Conservation (phyloP, 116 monocot species). For the Papilionanthe hybrid region DNA sequence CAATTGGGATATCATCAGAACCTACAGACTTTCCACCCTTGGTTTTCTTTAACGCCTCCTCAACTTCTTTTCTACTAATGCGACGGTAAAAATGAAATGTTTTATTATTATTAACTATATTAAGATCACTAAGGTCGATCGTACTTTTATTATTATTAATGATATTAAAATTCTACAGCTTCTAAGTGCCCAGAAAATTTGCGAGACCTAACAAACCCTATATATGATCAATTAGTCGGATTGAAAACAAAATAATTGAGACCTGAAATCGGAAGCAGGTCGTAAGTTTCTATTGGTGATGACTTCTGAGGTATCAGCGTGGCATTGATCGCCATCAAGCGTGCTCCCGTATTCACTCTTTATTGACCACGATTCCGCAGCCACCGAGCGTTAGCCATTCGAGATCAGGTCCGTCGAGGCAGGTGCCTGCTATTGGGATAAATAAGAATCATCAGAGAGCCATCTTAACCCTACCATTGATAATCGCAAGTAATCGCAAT, state of each 20-base stretch:
- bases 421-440: slow-evolving; percentile 17
- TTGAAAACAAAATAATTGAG: neutral
- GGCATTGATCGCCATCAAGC: slow-evolving; percentile 90
- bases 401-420: slow-evolving; percentile 29
- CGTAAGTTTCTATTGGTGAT: slow-evolving; percentile 50
- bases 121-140: no score
- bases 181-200: neutral
- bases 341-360: slow-evolving; percentile 92
- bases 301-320: slow-evolving; percentile 69
- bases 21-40: no score
- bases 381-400: slow-evolving; percentile 92
- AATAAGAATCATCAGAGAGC: slow-evolving; percentile 58
- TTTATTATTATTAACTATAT: no score
- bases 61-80: no score
- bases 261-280: slow-evolving; percentile 88
- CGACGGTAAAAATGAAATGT: no score
- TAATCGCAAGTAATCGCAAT: neutral
- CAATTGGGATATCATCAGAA: no score
- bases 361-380: slow-evolving; percentile 92
- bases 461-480: slow-evolving; percentile 57
- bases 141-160: no score
- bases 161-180: neutral
- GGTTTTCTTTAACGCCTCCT: no score
- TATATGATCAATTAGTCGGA: neutral
- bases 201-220: neutral